Evolutionary conservation across 768 basidiomycete genomes (phyloP).

Genomic region (Sporobolomyces pararoseus): DNA sequence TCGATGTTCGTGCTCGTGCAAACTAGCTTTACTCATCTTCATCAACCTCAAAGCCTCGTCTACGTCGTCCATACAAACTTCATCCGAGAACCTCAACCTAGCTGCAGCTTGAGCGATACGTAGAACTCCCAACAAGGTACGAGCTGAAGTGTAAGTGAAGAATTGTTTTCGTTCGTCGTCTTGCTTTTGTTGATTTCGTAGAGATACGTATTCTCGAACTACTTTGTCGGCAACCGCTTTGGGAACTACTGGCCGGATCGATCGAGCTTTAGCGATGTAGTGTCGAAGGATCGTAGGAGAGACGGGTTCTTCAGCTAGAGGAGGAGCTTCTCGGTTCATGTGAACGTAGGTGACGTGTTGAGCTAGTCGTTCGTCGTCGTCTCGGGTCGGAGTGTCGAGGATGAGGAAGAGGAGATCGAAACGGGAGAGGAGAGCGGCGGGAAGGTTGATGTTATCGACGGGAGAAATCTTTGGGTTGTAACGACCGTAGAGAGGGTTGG

Average conservation of each 20-base stretch:
- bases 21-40: slow-evolving; percentile 90
- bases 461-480: slow-evolving; percentile 98
- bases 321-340: slow-evolving; percentile 88
- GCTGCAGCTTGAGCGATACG: slow-evolving; percentile 93
- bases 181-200: slow-evolving; percentile 87
- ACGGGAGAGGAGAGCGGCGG: slow-evolving; percentile 89
- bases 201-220: slow-evolving; percentile 89
- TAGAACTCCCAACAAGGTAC: slow-evolving; percentile 88
- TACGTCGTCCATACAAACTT: slow-evolving; percentile 79
- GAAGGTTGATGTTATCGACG: slow-evolving; percentile 98
- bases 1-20: slow-evolving; percentile 73
- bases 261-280: slow-evolving; percentile 88
- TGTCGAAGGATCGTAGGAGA: slow-evolving; percentile 86
- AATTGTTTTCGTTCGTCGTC: slow-evolving; percentile 82
- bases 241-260: slow-evolving; percentile 84
- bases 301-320: slow-evolving; percentile 73
- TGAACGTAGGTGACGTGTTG: slow-evolving; percentile 98
- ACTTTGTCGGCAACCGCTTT: slow-evolving; percentile 83
- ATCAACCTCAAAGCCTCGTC: slow-evolving; percentile 95
- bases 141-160: slow-evolving; percentile 90
- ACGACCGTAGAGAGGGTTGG: slow-evolving; percentile 94
- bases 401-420: slow-evolving; percentile 96
- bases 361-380: slow-evolving; percentile 92
- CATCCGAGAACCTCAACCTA: slow-evolving; percentile 75
- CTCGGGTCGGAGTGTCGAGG: slow-evolving; percentile 87